These are phyloP conservation scores for Penicillium sclerotigenum DNA, from an alignment of 2,329 filamentous ascomycete genomes.

Conservation along the genomic window DNA sequence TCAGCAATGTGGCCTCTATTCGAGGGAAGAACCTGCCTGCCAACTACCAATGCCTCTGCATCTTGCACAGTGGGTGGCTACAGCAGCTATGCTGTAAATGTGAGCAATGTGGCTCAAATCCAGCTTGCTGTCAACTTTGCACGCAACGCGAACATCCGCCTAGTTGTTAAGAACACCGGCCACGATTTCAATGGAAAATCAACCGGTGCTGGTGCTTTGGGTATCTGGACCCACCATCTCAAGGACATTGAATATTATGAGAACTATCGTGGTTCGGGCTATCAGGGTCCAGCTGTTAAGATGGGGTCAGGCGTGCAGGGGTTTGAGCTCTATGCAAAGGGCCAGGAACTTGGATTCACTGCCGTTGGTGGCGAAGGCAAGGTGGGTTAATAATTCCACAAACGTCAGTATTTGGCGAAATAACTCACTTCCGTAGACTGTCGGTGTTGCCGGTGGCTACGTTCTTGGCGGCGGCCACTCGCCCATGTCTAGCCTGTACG, in stretches of 20 bases:
- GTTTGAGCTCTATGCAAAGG: slow-evolving; percentile 18
- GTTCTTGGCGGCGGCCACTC: slow-evolving; percentile 60
- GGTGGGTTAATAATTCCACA: not conserved
- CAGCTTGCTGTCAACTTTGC: slow-evolving; percentile 34
- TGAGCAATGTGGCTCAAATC: slow-evolving; percentile 32
- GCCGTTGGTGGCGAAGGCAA: slow-evolving; percentile 17
- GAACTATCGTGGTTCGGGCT: slow-evolving; percentile 40
- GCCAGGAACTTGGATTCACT: slow-evolving; percentile 38
- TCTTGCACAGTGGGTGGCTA: slow-evolving; percentile 33
- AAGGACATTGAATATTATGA: slow-evolving; percentile 44
- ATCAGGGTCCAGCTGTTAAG: slow-evolving; percentile 52
- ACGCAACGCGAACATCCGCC: slow-evolving; percentile 32
- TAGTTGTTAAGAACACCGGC: slow-evolving; percentile 46
- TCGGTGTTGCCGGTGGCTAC: slow-evolving; percentile 60
- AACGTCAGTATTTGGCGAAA: not conserved
- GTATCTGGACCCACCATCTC: slow-evolving; percentile 51
- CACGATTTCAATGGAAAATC: slow-evolving; percentile 50
- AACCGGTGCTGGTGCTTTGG: slow-evolving; percentile 46
- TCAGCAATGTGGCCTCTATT: slow-evolving; percentile 31
- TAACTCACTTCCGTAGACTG: slow-evolving; percentile 35
- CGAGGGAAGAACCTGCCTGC: slow-evolving; percentile 27
- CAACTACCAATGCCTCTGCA: slow-evolving; percentile 22
- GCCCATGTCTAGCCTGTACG: slow-evolving; percentile 52
- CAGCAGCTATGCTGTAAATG: slow-evolving; percentile 37
- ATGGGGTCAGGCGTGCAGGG: slow-evolving; percentile 53